phyloP scores from a whole-genome alignment of 768 basidiomycete genomes.

The Lactifluus piperatus region DNA sequence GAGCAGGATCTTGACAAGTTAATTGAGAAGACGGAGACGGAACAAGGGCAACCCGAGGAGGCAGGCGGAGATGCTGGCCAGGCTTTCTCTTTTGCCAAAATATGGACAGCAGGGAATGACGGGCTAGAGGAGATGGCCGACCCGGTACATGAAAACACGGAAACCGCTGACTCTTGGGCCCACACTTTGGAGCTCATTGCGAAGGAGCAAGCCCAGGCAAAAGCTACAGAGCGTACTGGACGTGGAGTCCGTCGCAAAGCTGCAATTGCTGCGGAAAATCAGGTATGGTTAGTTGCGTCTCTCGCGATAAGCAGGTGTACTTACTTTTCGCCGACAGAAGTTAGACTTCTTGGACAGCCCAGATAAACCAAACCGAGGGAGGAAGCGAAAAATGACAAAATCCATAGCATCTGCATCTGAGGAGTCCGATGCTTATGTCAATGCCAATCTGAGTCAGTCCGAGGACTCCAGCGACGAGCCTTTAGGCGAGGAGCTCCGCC shows the following conservation, averaged over 20 bases:
- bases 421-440: conserved; percentile 35
- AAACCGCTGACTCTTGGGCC: conserved; percentile 75
- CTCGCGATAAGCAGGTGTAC: not conserved
- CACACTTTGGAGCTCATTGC: conserved; percentile 48
- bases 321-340: conserved; percentile 21
- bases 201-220: conserved; percentile 36
- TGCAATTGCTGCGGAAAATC: conserved; percentile 35
- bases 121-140: conserved; percentile 59
- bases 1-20: conserved; percentile 79
- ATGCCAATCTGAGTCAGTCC: not conserved
- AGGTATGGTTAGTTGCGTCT: conserved; percentile 29
- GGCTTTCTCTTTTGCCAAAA: conserved; percentile 81
- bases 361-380: conserved; percentile 29
- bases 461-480: conserved; percentile 9
- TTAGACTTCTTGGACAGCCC: conserved; percentile 32
- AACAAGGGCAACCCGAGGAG: conserved; percentile 44
- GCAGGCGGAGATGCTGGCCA: conserved; percentile 42
- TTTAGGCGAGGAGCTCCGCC: not conserved
- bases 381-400: conserved; percentile 27
- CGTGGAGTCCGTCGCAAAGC: conserved; percentile 71
- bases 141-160: conserved; percentile 31
- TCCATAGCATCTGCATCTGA: conserved; percentile 29
- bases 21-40: conserved; percentile 76
- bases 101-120: conserved; percentile 82
- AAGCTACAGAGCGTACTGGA: conserved; percentile 50